Conservation (phyloP, 1,284 basidiomycete genomes). For the Ganoderma lingzhi region DNA sequence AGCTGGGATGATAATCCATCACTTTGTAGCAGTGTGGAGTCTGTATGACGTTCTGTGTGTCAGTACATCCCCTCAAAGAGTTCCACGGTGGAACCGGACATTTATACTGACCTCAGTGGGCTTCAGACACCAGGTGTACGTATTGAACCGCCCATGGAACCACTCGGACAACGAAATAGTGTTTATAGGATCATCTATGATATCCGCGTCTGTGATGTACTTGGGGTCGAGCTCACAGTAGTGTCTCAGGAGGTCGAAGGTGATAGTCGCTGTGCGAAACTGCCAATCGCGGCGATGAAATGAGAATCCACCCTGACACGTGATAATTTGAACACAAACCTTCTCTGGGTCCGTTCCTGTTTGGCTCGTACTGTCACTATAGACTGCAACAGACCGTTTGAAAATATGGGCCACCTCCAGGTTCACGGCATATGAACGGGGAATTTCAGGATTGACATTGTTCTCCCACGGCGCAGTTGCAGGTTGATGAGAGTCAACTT, state of each 20-base stretch:
- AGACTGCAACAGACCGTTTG: not conserved
- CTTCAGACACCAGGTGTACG: not conserved
- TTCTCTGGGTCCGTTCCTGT: not conserved
- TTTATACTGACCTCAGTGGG: not conserved
- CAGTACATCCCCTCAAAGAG: not conserved
- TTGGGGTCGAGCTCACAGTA: not conserved
- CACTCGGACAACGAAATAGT: not conserved
- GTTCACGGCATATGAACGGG: no score
- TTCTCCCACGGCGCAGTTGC: not conserved
- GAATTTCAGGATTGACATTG: no score
- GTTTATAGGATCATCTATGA: not conserved
- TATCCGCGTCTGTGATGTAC: not conserved
- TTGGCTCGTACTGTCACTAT: not conserved
- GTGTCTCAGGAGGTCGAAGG: not conserved
- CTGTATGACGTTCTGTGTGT: not conserved
- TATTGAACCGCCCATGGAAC: not conserved
- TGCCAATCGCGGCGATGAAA: not conserved
- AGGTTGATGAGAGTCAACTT: not conserved
- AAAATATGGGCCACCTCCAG: not conserved
- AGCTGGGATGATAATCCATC: not conserved
- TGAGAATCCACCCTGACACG: no score
- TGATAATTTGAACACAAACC: no score
- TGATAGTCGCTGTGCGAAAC: not conserved
- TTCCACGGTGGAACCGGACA: not conserved
- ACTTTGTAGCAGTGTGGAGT: not conserved